Evolutionary conservation across 345 rosid species (phyloP).

Genomic region (Moricandia moricandioides): DNA sequence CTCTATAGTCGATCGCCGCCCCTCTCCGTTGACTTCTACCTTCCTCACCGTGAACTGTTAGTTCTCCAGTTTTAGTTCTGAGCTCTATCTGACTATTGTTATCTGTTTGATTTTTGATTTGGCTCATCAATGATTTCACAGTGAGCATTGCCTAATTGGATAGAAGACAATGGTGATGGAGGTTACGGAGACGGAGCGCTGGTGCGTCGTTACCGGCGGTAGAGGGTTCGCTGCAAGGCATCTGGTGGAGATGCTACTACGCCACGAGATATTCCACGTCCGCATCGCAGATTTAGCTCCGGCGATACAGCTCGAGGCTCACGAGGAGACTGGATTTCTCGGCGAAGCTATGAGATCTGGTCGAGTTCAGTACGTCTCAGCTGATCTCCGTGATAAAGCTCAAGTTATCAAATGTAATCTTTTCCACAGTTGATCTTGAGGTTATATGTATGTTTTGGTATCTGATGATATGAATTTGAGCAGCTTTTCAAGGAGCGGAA

Average conservation of each 20-base stretch:
- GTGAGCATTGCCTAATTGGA: neutral
- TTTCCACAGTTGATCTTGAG: neutral
- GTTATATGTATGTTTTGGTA: too few relatives aligned
- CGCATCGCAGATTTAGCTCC: conserved; percentile 75
- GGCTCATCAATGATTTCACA: neutral
- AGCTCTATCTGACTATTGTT: neutral
- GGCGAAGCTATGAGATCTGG: conserved; percentile 71
- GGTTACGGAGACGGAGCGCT: conserved; percentile 44
- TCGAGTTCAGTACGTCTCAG: conserved; percentile 51
- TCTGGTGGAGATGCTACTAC: conserved; percentile 79
- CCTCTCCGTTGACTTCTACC: conserved; percentile 19
- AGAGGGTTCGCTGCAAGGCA: conserved; percentile 91
- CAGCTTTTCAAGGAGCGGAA: conserved; percentile 73
- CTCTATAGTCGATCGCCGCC: neutral
- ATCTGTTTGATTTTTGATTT: neutral
- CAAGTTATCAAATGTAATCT: conserved; percentile 54
- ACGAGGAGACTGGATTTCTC: conserved; percentile 62
- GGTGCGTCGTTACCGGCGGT: conserved; percentile 93
- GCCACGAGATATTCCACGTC: conserved; percentile 47
- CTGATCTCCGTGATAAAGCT: conserved; percentile 74
- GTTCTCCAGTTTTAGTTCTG: neutral
- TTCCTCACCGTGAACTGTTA: neutral
- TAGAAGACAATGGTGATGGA: conserved; percentile 35
- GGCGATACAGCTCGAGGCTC: conserved; percentile 46
- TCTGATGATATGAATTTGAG: conserved; percentile 12